These are phyloP conservation scores for Candida quercuum DNA, from an alignment of 805 yeast species.

Conservation along the genomic window DNA sequence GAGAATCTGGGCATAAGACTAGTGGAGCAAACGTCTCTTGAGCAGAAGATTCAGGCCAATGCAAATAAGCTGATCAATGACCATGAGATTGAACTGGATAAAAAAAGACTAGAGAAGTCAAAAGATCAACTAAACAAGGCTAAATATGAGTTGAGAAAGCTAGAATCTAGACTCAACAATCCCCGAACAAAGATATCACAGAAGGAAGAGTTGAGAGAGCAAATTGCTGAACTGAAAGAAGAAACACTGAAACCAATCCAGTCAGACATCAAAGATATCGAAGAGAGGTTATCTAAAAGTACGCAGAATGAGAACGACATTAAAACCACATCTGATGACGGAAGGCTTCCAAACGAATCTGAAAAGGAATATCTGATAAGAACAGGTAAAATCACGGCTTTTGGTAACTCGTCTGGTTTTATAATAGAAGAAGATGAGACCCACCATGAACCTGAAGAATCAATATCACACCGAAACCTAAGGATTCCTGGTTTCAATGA, in stretches of 20 bases:
- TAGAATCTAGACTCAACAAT: slow-evolving; percentile 44
- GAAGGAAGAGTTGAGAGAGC: slow-evolving; percentile 46
- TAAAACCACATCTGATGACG: slow-evolving; percentile 9
- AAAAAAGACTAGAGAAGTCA: slow-evolving; percentile 69
- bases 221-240: slow-evolving; percentile 44
- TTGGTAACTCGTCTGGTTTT: slow-evolving; percentile 66
- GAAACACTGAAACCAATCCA: slow-evolving; percentile 49
- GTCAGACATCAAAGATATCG: slow-evolving; percentile 61
- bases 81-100: slow-evolving; percentile 69
- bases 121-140: slow-evolving; percentile 40
- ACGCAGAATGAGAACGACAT: slow-evolving; percentile 11
- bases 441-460: slow-evolving; percentile 7
- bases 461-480: slow-evolving; percentile 17
- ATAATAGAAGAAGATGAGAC: slow-evolving; percentile 29
- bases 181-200: slow-evolving; percentile 63
- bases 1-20: slow-evolving; percentile 42
- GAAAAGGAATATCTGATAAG: slow-evolving; percentile 77
- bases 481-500: slow-evolving; percentile 20
- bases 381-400: slow-evolving; percentile 92
- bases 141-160: slow-evolving; percentile 35
- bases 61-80: slow-evolving; percentile 59
- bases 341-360: slow-evolving; percentile 60
- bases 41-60: slow-evolving; percentile 58
- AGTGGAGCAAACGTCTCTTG: slow-evolving; percentile 79
- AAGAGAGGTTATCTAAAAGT: slow-evolving; percentile 36